Evolutionary conservation across 1,139 yeast genomes (phyloP), one percentile per base, ranked within the genome.

Genomic region (Pneumocystis oryctolagi): DNA sequence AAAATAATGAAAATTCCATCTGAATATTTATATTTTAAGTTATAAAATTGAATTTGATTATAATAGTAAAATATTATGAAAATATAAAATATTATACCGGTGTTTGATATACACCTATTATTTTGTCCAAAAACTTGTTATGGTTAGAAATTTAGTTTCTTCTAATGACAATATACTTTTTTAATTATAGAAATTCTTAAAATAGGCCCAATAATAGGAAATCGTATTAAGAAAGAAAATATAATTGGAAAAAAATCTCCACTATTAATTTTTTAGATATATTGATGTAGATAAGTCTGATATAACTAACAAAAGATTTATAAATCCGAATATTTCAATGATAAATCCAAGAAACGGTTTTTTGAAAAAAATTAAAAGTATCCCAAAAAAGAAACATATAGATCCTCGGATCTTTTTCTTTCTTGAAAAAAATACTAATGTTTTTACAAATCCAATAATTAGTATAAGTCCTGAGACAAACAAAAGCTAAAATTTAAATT

Each of bases 331-430:
- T 64, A 87, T 82, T 73, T 92, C 98, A 64, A 92, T 77, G 9
- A 85, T 73, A 70, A 92, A 90, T 28, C 98, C 98, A 58, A 85
- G 71, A 71, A 92, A 87, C 5, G 97, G 83, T 75, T 85, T 80
- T 71, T 86, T 87, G 71, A 83, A 70, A 65, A 92, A 77, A 65
- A 92, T 90, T 68, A 92, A 76, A 28, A 84, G 65, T 35, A 92
- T 84, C 0, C 98, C 98, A 12, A 82, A 65, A 2, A 77, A 77
- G 72, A 92, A 89, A 69, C 89, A 88, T 30, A 89, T 68, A 0
- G 96, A 82, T 1, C 97, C 97, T 69, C 96, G 81, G 63, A 89
- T 78, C 73, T 90, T 92, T 62, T 84, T 82, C 0, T 95, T 96
- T 66, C 97, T 82, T 18, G 92, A 82, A 77, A 92, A 90, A 73